Evolutionary conservation across 1,284 basidiomycete genomes (phyloP).

Genomic region (Moniliophthora roreri): DNA sequence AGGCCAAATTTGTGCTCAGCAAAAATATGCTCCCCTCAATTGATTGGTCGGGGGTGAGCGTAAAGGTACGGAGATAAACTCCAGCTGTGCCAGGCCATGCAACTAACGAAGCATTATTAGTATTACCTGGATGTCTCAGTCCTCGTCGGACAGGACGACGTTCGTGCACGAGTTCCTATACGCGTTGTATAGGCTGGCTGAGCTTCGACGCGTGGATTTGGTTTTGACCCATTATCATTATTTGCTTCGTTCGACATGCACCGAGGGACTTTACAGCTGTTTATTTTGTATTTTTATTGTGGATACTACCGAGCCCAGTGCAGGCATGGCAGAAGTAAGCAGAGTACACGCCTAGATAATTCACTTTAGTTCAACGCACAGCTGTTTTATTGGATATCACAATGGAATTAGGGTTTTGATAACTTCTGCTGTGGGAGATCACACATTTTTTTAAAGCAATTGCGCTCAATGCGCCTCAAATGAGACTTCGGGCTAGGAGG

Average conservation of each 20-base stretch:
- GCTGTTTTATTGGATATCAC: neutral
- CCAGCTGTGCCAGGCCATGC: conserved; percentile 1
- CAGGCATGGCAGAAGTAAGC: neutral
- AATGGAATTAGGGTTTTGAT: neutral
- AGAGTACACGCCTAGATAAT: neutral
- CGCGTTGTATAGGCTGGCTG: conserved; percentile 42
- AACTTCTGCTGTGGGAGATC: no score
- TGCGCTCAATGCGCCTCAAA: no score
- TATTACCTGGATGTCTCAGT: conserved; percentile 72
- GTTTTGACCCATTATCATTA: neutral
- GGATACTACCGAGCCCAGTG: no score
- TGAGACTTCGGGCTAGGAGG: no score
- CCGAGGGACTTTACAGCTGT: no score
- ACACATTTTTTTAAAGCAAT: no score
- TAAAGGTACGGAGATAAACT: conserved; percentile 49
- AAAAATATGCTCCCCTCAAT: conserved; percentile 63
- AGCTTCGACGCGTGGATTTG: neutral
- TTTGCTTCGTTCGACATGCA: neutral
- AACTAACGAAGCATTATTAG: conserved; percentile 32
- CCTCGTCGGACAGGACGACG: conserved; percentile 57
- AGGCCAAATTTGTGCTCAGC: conserved; percentile 51
- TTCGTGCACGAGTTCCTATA: conserved; percentile 59
- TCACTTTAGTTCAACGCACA: neutral
- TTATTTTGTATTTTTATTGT: no score
- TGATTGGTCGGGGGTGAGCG: conserved; percentile 62